Percentiles rank a stretch among this genome's conserved stretches.
These are phyloP conservation scores for Globisporangium paroecandrum DNA, from an alignment of 352 stramenopile species.

Conservation along the genomic window DNA sequence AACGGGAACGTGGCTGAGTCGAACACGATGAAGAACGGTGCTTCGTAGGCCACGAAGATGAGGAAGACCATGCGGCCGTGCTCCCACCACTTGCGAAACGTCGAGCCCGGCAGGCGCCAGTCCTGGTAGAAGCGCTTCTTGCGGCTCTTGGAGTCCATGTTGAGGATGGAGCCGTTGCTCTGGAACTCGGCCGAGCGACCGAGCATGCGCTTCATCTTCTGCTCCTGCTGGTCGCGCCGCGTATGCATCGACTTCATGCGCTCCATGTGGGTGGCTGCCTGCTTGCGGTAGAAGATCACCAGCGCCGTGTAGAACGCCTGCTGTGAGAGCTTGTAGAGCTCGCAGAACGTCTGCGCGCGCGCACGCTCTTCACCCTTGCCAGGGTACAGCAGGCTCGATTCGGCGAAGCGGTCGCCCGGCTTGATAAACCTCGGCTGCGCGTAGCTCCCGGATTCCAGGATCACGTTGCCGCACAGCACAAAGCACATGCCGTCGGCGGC, in stretches of 20 bases:
- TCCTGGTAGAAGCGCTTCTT: slow-evolving; percentile 21
- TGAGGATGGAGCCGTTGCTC: slow-evolving; percentile 5
- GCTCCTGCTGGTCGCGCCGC: slow-evolving; percentile 59
- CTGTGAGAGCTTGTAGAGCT: slow-evolving; percentile 71
- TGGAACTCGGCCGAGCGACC: slow-evolving; percentile 32
- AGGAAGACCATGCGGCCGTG: slow-evolving; percentile 43
- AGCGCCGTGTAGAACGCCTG: slow-evolving; percentile 49
- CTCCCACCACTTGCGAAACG: slow-evolving; percentile 60
- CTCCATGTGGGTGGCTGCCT: slow-evolving; percentile 30
- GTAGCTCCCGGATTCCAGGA: slow-evolving; percentile 31
- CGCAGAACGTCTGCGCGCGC: slow-evolving; percentile 61
- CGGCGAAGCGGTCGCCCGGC: slow-evolving; percentile 55
- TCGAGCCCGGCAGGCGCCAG: slow-evolving; percentile 53
- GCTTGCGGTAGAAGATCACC: slow-evolving; percentile 46
- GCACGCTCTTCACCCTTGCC: slow-evolving; percentile 46
- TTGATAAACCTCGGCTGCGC: slow-evolving; percentile 33
- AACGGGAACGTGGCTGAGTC: slow-evolving; percentile 58
- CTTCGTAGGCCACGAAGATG: slow-evolving; percentile 59
- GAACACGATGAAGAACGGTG: slow-evolving; percentile 69
- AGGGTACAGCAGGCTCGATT: slow-evolving; percentile 42
- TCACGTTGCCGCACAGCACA: slow-evolving; percentile 47
- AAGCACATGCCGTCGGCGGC: slow-evolving; percentile 65
- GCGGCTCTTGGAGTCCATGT: not conserved
- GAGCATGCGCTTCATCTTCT: slow-evolving; percentile 79
- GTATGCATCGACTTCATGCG: slow-evolving; percentile 54